These are phyloP conservation scores for Cynara cardunculus DNA, from an alignment of 129 eudicot species.

Conservation along the genomic window DNA sequence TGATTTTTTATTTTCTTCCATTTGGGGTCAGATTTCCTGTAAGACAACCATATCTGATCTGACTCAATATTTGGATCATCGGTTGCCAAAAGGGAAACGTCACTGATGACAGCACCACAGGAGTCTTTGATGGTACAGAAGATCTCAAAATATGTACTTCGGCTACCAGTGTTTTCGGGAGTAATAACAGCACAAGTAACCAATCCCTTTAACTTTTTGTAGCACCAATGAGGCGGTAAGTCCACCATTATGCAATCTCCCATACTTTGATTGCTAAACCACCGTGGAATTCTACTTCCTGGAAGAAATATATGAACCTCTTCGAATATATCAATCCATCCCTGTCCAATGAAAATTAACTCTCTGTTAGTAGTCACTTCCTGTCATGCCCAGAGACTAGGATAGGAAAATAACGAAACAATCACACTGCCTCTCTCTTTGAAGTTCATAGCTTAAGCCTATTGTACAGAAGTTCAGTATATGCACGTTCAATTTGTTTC, in stretches of 20 bases:
- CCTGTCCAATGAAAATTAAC: constrained; percentile 5
- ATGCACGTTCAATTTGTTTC: too few species aligned
- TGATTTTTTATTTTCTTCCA: constrained; percentile 26
- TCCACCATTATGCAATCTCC: constrained; percentile 4
- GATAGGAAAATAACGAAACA: neutral
- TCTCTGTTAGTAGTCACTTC: constrained; percentile 4
- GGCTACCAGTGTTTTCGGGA: constrained; percentile 5
- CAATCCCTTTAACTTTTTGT: constrained; percentile 20
- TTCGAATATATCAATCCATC: constrained; percentile 19
- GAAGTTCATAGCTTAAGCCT: neutral
- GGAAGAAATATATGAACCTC: constrained; percentile 30
- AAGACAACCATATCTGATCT: constrained; percentile 29
- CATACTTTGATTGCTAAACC: constrained; percentile 25
- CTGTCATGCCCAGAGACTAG: neutral
- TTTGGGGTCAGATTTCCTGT: constrained; percentile 16
- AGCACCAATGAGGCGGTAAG: constrained; percentile 21
- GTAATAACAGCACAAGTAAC: constrained; percentile 20
- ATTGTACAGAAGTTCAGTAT: neutral
- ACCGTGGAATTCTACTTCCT: constrained; percentile 29
- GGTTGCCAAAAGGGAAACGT: constrained; percentile 14
- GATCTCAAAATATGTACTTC: constrained; percentile 21
- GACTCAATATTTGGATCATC: constrained; percentile 24
- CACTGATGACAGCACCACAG: constrained; percentile 9
- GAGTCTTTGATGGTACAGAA: constrained; percentile 17
- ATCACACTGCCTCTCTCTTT: neutral